Percentiles rank a stretch among this genome's conserved stretches.
These are phyloP conservation scores for Candida arabinofermentans DNA, from an alignment of 805 yeast species.

Conservation along the genomic window DNA sequence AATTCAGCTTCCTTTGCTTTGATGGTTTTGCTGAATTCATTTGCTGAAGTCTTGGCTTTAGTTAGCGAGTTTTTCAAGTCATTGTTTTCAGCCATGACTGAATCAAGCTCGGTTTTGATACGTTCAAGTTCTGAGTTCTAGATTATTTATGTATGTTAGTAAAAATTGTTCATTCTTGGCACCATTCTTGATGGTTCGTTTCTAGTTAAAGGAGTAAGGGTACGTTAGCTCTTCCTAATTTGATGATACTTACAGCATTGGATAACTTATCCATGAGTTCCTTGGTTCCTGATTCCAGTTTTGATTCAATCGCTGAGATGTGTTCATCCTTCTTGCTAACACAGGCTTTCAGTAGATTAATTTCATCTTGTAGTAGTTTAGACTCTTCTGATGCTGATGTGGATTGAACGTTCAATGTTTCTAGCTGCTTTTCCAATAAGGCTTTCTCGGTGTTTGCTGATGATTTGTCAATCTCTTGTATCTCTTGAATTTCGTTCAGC, in stretches of 20 bases:
- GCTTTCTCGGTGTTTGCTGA: conserved; percentile 8
- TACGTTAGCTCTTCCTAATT: conserved; percentile 8
- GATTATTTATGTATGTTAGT: conserved; percentile 15
- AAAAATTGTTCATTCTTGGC: conserved; percentile 1
- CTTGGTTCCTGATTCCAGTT: conserved; percentile 27
- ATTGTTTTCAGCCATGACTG: conserved; percentile 41
- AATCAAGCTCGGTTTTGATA: conserved; percentile 35
- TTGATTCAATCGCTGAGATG: conserved; percentile 28
- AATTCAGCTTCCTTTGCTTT: conserved; percentile 35
- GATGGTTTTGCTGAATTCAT: conserved; percentile 33
- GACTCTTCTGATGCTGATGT: conserved; percentile 9
- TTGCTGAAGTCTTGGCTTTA: conserved; percentile 33
- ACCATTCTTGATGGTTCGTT: too few relatives aligned
- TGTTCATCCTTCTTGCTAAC: conserved; percentile 32
- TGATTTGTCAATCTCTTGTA: conserved; percentile 8
- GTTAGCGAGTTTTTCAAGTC: conserved; percentile 38
- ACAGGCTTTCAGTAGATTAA: conserved; percentile 25
- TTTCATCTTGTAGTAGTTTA: conserved; percentile 25
- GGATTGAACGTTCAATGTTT: conserved; percentile 14
- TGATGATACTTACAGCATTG: conserved; percentile 23
- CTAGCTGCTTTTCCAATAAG: conserved; percentile 16
- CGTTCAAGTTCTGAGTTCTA: conserved; percentile 19
- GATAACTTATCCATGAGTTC: conserved; percentile 34
- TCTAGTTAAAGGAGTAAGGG: conserved; percentile 8
- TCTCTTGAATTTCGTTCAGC: conserved; percentile 7